A percentile compares a stretch with the other conserved stretches of the same genome.
phyloP scores from a whole-genome alignment of 1,284 basidiomycete species.

The Sphaerobolus stellatus region DNA sequence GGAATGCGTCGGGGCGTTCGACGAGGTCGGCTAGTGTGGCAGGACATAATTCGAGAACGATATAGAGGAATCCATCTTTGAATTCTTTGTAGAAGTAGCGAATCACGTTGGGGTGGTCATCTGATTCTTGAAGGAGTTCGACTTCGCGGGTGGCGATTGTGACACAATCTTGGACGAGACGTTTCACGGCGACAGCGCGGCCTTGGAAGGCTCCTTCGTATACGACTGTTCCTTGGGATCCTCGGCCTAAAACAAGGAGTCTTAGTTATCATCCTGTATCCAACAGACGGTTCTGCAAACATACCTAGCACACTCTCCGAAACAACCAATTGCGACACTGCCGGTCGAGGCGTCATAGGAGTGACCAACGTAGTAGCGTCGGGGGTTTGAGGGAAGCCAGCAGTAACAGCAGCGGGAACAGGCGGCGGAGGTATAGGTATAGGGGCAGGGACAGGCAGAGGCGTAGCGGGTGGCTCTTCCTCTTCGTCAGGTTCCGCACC shows the following conservation, averaged over 20 bases:
- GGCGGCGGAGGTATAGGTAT: slow-evolving; percentile 28
- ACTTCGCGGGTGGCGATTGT: slow-evolving; percentile 95
- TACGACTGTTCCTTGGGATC: slow-evolving; percentile 95
- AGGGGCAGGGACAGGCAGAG: slow-evolving; percentile 11
- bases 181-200: slow-evolving; percentile 95
- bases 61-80: slow-evolving; percentile 91
- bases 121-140: slow-evolving; percentile 90
- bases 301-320: slow-evolving; percentile 79
- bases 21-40: slow-evolving; percentile 92
- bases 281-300: slow-evolving; percentile 23
- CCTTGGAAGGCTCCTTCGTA: slow-evolving; percentile 93
- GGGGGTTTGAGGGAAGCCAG: too few species aligned
- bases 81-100: slow-evolving; percentile 98
- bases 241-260: slow-evolving; percentile 68
- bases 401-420: slow-evolving; percentile 30
- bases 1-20: slow-evolving; percentile 76
- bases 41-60: slow-evolving; percentile 95
- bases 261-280: slow-evolving; percentile 8
- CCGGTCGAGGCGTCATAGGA: slow-evolving; percentile 25
- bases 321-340: slow-evolving; percentile 52
- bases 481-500: slow-evolving; percentile 6
- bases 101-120: slow-evolving; percentile 98
- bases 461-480: background rate
- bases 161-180: slow-evolving; percentile 92
- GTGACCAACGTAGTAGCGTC: too few species aligned